Evolutionary conservation across 2,329 filamentous ascomycete species (phyloP), one percentile per base, ranked within the genome.

Genomic region (Sclerotinia glacialis): DNA sequence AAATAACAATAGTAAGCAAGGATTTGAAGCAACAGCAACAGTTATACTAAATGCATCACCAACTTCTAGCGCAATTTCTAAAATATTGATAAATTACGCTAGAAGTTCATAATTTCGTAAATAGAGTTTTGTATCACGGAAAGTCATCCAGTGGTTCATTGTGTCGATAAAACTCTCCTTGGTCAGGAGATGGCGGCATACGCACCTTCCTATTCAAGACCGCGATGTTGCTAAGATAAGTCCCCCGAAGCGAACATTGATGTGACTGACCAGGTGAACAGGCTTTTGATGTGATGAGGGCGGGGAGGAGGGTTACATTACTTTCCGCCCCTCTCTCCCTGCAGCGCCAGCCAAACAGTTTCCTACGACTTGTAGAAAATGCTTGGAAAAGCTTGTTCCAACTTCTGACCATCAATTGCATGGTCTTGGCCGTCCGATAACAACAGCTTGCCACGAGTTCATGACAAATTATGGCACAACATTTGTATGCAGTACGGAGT

Each of bases 331-430:
- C 26, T 53, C 18, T 16, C 9, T 28, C 44, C 9, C 23, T 28
- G 21, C 28, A 26, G 21, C 56, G 28, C 31, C 44, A 26, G 31
- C 42, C 44, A 49, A 47, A 37, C 14, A 46, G 21, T 60, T 23
- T 26, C 16, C 26, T 12, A 26, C 14, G n/a, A 60, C 28, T 11
- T 11, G 28, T 31, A 49, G 44, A 49, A 60, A 34, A 37, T 5
- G 28, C 58, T 60, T 60, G 44, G n/a, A 49, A 59, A 60, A 60
- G 44, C 58, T 60, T 60, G 44, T 60, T 37, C 28, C 5, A 47
- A 60, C 56, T 47, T 47, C 44, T 44, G 58, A 40, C 28, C 18
- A 60, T 44, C 44, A 21, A 26, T 37, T 28, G 56, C 8, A 37
- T 60, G 12, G n/a, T 31, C 21, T 47, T 60, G 21, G 42, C 44